Conservation (phyloP, 352 stramenopile species). For the Phytophthora megakarya region DNA sequence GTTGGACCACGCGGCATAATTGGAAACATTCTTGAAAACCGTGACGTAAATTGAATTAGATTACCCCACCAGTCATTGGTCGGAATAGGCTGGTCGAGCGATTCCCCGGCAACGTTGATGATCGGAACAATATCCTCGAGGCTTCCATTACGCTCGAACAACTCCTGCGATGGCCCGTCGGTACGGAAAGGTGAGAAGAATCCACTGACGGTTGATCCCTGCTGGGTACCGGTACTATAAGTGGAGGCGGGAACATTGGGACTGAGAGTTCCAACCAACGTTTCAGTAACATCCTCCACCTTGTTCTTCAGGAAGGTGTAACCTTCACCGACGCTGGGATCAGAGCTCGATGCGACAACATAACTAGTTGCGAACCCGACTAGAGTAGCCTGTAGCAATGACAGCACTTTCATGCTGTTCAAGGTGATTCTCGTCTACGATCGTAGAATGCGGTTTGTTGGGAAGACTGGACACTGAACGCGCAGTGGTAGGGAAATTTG, state of each 20-base stretch:
- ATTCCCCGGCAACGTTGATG: slow-evolving; percentile 59
- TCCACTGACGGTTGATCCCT: slow-evolving; percentile 8
- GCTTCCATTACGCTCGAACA: slow-evolving; percentile 53
- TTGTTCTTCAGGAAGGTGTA: slow-evolving; percentile 21
- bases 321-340: slow-evolving; percentile 25
- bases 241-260: not conserved
- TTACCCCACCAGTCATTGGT: slow-evolving; percentile 88
- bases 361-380: too few relatives aligned
- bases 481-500: too few relatives aligned
- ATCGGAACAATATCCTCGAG: slow-evolving; percentile 55
- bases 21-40: slow-evolving; percentile 34
- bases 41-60: slow-evolving; percentile 69
- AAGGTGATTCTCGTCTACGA: too few relatives aligned
- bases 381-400: too few relatives aligned
- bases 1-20: too few relatives aligned
- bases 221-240: slow-evolving; percentile 2
- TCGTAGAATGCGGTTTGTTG: too few relatives aligned
- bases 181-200: slow-evolving; percentile 51
- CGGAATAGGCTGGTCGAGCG: slow-evolving; percentile 60
- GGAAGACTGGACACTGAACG: too few relatives aligned
- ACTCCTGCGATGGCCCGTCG: slow-evolving; percentile 38
- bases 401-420: too few relatives aligned
- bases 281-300: slow-evolving; percentile 15
- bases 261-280: slow-evolving; percentile 15
- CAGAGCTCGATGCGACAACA: slow-evolving; percentile 5